A percentile compares a stretch with the other conserved stretches of the same genome.
Evolutionary conservation across 306 rosid genomes (phyloP).

Genomic region (Trichosanthes truncata): DNA sequence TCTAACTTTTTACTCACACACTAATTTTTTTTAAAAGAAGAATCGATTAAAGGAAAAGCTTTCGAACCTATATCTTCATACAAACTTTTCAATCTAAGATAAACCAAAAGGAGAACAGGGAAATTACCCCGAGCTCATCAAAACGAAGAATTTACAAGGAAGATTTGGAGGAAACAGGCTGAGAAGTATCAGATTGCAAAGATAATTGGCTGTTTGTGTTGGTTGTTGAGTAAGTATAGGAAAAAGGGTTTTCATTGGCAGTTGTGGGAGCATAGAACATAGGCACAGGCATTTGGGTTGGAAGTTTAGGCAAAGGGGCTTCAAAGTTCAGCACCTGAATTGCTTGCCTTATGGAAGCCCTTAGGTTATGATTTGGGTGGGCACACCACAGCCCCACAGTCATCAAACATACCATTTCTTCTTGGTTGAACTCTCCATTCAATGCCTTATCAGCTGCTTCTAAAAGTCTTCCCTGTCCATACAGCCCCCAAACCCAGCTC

Average conservation of each 20-base stretch:
- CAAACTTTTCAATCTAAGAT: not conserved
- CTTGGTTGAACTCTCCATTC: not conserved
- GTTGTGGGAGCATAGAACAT: not conserved
- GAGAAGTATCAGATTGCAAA: not conserved
- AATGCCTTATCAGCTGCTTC: not conserved
- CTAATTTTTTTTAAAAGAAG: no score
- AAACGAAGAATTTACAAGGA: not conserved
- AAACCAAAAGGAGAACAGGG: not conserved
- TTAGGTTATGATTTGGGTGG: not conserved
- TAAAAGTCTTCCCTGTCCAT: not conserved
- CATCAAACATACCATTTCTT: conserved; percentile 6
- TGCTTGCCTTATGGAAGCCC: conserved; percentile 7
- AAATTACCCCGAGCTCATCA: not conserved
- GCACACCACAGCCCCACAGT: conserved; percentile 2
- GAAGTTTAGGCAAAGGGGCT: conserved; percentile 19
- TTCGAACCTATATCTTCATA: not conserved
- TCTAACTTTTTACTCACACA: not conserved
- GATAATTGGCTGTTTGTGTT: not conserved
- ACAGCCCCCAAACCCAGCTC: conserved; percentile 6
- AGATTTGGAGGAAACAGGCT: conserved; percentile 1
- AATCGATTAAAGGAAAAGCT: not conserved
- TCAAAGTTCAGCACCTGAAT: conserved; percentile 9
- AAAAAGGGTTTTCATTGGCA: not conserved
- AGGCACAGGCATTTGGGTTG: conserved; percentile 2
- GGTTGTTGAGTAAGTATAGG: not conserved